Base-by-base conservation (phyloP, 306 rosid species). In the Cajanus cajan region DNA sequence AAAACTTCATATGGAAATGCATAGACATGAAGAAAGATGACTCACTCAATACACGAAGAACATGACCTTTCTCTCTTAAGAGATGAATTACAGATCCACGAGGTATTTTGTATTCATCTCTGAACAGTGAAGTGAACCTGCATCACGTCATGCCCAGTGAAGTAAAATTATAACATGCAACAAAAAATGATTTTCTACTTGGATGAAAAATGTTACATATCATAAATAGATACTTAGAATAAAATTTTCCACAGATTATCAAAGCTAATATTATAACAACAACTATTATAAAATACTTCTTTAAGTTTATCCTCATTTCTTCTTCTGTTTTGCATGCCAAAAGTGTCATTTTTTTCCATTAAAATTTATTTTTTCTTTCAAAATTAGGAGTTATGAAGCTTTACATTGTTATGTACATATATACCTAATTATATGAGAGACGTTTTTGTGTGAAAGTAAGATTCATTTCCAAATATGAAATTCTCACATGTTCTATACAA, bases 121-220 rank as follows among this genome's bases (percentile, higher is more conserved):
- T 95, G 83, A 95, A 95, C 82, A 88, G 97, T 40, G 99, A 91
- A 80, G 97, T 93, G 86, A 95, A 95, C 90, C 98, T 95, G 78
- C 89, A 90, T 66, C 71, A 78, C 55, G 76, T 36, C 11, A n/a
- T n/a, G n/a, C n/a, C n/a, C n/a, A 78, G 81, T 71, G 77, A 74
- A 71, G 51, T 58, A 73, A 33, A 58, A 82, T 21, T 47, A 59
- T n/a, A 73, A 67, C 36, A 77, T n/a, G 18, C 43, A 70, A 69
- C 39, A 65, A 4, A 43, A 37, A 47, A n/a, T 14, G 39, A 58
- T 31, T 10, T 45, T 24, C 81, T 58, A 41, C 44, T 51, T 51
- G 25, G 50, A 68, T 28, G 8, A 8, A 61, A 64, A 34, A 65
- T 44, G 36, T 22, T 43, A n/a, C 21, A 15, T 65, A 43, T 48